Base-by-base conservation (phyloP, 345 rosid genomes). In the Salix purpurea region DNA sequence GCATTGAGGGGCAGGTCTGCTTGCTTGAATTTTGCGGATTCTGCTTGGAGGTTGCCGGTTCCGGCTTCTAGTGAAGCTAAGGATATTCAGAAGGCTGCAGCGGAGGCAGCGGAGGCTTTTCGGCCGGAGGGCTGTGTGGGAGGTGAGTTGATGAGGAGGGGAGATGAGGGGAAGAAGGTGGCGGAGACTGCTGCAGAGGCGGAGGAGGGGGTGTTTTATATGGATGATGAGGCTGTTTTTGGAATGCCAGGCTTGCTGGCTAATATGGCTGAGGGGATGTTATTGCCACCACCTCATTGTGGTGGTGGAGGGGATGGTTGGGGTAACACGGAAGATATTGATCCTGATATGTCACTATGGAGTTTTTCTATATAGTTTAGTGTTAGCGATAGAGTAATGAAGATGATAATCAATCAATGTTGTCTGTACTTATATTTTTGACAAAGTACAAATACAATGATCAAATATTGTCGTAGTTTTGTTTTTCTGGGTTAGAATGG, bases 1-100 rank as follows among this genome's bases (percentile, higher is more conserved):
- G 90, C 97, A 0, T 73, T 94, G 60, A 87, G 92, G 81, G 98
- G 97, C 0, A 80, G 90, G n/a, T 81, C 86, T 10, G 97, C 94
- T 18, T 95, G 97, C 80, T 85, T 95, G 56, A 95, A 95, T 84
- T 95, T 91, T 24, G 97, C 97, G 0, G 99, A 95, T 83, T 95
- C 99, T 0, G 84, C 87, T 0, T 95, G 93, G 93, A 65, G 89
- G 67, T 90, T 92, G 24, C 93, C 94, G 0, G 71, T 88, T 0
- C 98, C 97, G 18, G 90, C 83, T 3, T 88, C 97, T 0, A 30
- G 65, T 9, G 89, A 88, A 40, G 78, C 91, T 0, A 91, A 88
- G 79, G 97, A 90, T 28, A 95, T 92, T 7, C 94, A 91, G 74
- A 88, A 79, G 86, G 91, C 95, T 1, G 98, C 94, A 1, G 91